These are phyloP conservation scores for Kodamaea fukazawae DNA, from an alignment of 805 yeast species.

Conservation along the genomic window DNA sequence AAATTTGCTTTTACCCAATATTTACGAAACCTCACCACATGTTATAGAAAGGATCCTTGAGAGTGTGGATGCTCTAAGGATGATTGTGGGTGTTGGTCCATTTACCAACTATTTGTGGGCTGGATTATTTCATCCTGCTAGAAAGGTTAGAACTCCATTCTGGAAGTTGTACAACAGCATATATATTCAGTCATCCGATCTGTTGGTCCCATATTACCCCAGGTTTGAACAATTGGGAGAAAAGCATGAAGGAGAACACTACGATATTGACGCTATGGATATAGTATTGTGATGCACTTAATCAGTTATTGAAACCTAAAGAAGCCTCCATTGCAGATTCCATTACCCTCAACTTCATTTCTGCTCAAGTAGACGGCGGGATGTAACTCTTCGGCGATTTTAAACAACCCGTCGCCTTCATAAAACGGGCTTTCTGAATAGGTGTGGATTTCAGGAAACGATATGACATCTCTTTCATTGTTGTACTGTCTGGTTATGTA, in stretches of 20 bases:
- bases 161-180: slow-evolving; percentile 82
- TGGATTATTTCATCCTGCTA: slow-evolving; percentile 92
- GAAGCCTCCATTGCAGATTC: no score
- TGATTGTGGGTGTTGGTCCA: slow-evolving; percentile 73
- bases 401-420: neutral
- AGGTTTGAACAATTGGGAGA: slow-evolving; percentile 34
- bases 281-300: slow-evolving; percentile 26
- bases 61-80: slow-evolving; percentile 69
- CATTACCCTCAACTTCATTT: no score
- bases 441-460: slow-evolving; percentile 1
- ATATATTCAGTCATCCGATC: slow-evolving; percentile 69
- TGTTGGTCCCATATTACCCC: slow-evolving; percentile 84
- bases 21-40: slow-evolving; percentile 94
- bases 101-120: slow-evolving; percentile 76
- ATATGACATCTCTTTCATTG: slow-evolving; percentile 13
- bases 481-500: slow-evolving; percentile 40
- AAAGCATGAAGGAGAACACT: slow-evolving; percentile 17
- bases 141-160: slow-evolving; percentile 76
- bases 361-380: no score
- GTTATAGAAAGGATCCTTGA: slow-evolving; percentile 81
- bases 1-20: slow-evolving; percentile 81
- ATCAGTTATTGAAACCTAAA: no score
- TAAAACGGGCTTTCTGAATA: neutral
- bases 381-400: no score
- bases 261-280: slow-evolving; percentile 52